Evolutionary conservation across 768 basidiomycete genomes (phyloP), one percentile per base, ranked within the genome.

Genomic region (Hypholoma fasciculare): DNA sequence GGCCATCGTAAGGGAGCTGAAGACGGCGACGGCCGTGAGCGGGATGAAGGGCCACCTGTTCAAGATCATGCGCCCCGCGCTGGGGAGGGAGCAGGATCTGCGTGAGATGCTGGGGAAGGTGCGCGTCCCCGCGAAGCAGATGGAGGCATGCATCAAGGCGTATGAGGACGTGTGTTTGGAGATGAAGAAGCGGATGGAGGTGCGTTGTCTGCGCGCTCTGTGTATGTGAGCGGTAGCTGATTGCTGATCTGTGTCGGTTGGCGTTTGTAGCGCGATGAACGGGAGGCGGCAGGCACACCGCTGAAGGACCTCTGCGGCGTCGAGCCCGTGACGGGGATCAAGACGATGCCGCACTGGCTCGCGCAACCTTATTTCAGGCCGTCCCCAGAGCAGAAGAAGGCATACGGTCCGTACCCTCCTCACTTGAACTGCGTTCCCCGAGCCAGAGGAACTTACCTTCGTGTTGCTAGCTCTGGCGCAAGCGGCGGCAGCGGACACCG

Each of bases 31-130:
- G 14, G 67, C 81, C 3, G 67, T 80, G 14, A 88, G 90, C 62
- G 92, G 90, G 0, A 82, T 98, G 63, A 96, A 96, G 67, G 89
- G 92, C 0, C 96, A 99, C 67, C 69, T 99, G 36, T 99, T 97
- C 83, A 93, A 97, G 72, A 71, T 99, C 36, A 82, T 97, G 74
- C 86, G 89, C 0, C 93, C 93, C 0, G 89, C 87, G 0, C 75
- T 98, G 34, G 74, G 66, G 19, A 69, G 76, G 50, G 85, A 92
- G 63, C 77, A 72, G 2, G 94, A 95, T 67, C 70, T 97, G 58
- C 78, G 96, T 42, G 86, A 92, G 56, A 75, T 75, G 66, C 73
- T 98, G 17, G 91, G 92, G 6, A 77, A 72, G 57, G 59, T 72
- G 66, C 62, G 58, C 72, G 70, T 52, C 58, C 61, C 59, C 48